Base-by-base conservation (phyloP, 352 stramenopile species). In the Pythium utonaiense region DNA sequence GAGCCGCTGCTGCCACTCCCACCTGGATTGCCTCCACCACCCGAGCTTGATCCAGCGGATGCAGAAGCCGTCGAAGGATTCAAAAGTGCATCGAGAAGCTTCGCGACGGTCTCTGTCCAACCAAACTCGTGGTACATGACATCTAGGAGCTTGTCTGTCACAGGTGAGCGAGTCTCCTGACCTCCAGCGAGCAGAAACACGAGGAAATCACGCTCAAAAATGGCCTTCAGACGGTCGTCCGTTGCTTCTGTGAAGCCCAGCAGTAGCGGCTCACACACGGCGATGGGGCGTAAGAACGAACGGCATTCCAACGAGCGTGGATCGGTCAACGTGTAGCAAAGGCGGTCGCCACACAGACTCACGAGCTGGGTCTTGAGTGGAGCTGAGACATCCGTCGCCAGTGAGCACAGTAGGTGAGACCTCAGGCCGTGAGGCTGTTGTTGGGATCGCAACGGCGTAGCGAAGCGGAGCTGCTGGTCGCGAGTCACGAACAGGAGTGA, bases 171-270 rank as follows among this genome's bases (percentile, higher is more conserved):
- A 3, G 75, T 67, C 16, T 80, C 68, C 42, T 72, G 53, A 19
- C 78, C 71, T 8, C 69, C 73, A 24, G 77, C 67, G 7, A 78
- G 50, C 1, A 70, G 65, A 27, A 89, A 91, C 22, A 77, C 62
- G 28, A 89, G 64, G 42, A 83, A 70, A 36, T 89, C 81, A 21
- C 79, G 71, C 24, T 91, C 77, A 14, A 91, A 67, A 25, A 91
- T 73, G 47, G 74, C 66, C n/a, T 72, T 72, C 36, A 91, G 67
- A 3, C 65, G 68, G 17, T 47, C 44, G 31, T 67, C 78, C 12
- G 65, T 71, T 3, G 25, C 9, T 16, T 53, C 31, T n/a, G 38
- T 17, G 57, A 80, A 87, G 2, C 82, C 80, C 22, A 80, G 48
- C 9, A 86, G 19, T 0, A 92, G 48, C 10, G 77, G 78, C 28